These are phyloP conservation scores for Mycena filopes DNA, from an alignment of 768 basidiomycete genomes.

Conservation along the genomic window DNA sequence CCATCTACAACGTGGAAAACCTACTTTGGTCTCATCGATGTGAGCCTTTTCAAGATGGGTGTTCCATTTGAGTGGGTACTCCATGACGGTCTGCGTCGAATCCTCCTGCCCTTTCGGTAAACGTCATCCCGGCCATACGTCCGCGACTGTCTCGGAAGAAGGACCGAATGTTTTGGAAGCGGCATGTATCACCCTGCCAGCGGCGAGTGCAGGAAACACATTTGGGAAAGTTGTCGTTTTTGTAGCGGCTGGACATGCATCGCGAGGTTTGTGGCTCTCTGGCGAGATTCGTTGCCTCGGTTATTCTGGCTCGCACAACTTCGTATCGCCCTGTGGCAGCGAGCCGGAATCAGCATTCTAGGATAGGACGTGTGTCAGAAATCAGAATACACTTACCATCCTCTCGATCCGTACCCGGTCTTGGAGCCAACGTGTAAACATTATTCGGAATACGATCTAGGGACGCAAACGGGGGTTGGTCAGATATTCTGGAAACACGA, in stretches of 20 bases:
- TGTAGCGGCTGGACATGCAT: conserved; percentile 87
- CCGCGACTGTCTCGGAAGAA: conserved; percentile 72
- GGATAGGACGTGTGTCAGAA: not conserved
- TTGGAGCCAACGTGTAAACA: conserved; percentile 13
- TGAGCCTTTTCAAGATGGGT: conserved; percentile 59
- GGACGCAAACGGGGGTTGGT: not conserved
- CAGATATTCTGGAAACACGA: conserved; percentile 19
- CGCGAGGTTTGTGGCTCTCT: conserved; percentile 81
- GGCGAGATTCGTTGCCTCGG: conserved; percentile 42
- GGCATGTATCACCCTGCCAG: conserved; percentile 89
- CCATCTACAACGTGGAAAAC: conserved; percentile 5
- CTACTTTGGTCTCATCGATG: conserved; percentile 71
- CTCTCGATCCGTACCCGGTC: not conserved
- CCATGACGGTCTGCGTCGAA: conserved; percentile 65
- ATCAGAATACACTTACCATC: conserved; percentile 6
- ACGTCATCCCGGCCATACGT: conserved; percentile 74
- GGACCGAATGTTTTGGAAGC: conserved; percentile 86
- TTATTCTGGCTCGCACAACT: conserved; percentile 23
- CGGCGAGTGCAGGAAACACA: conserved; percentile 88
- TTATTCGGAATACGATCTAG: conserved; percentile 13
- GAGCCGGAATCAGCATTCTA: not conserved
- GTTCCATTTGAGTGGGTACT: conserved; percentile 78
- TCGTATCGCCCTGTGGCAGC: conserved; percentile 25
- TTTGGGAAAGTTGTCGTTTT: conserved; percentile 76
- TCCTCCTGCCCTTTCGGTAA: conserved; percentile 71